Evolutionary conservation across 2,329 filamentous ascomycete genomes (phyloP), one percentile per base, ranked within the genome.

Genomic region (Apiospora marii): DNA sequence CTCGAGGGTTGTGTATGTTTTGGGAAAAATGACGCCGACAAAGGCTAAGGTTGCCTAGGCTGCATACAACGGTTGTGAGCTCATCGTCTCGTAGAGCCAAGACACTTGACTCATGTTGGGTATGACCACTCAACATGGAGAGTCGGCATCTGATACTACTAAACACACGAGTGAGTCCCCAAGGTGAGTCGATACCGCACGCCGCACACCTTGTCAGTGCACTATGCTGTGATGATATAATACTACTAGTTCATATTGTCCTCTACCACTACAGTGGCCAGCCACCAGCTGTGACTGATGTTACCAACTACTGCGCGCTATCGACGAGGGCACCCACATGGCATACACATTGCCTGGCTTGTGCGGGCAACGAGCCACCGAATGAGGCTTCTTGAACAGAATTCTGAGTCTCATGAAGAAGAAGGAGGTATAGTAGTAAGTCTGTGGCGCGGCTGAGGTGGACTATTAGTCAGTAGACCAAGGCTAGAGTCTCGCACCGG

Each of bases 41-140:
- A 64, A 24, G 58, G 19, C 19, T 34, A n/a, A 34, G 53, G 4
- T 37, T 61, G 30, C 10, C 58, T 41, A n/a, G 19, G 34, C 37
- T 41, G 34, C 34, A 14, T 41, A 24, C 58, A 41, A 64, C 58
- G 58, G 30, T 22, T 49, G 30, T 61, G 53, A 61, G 30, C 16
- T 61, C 53, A 61, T 61, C 30, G 53, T 37, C 53, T 37, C 53
- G 53, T 37, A 37, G 53, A 37, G 30, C 53, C 53, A 61, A 61
- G 53, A 61, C 53, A 37, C 53, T 37, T 22, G 53, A 61, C 53
- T 61, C 53, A 61, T 61, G 30, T 12, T 61, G 16, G 22, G 8
- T 22, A 37, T 37, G 27, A 16, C 30, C 30, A 61, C 53, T 61
- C 53, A 61, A 16, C 53, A n/a, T 61, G 14, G 30, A 37, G 34